Percentiles rank a stretch among this genome's conserved stretches.
phyloP scores from a whole-genome alignment of 225 moss, liverwort and hornwort genomes.

The Bryum argenteum region DNA sequence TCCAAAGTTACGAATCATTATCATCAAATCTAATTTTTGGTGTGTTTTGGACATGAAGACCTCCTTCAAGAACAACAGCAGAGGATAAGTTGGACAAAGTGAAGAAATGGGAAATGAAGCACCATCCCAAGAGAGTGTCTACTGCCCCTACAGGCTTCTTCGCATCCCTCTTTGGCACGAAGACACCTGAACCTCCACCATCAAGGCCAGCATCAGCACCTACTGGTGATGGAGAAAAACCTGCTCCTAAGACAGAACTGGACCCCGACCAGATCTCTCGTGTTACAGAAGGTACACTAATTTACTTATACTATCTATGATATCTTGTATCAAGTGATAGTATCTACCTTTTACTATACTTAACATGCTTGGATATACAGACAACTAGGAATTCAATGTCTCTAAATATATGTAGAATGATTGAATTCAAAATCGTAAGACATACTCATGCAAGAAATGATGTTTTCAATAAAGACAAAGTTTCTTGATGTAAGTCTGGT shows the following conservation, averaged over 20 bases:
- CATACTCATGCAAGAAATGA: no score
- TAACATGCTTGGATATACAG: no score
- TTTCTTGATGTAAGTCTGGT: no score
- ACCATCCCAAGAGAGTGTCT: constrained; percentile 12
- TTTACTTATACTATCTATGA: no score
- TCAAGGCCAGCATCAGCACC: neutral
- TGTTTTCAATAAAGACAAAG: no score
- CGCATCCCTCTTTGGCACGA: neutral
- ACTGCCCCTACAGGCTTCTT: neutral
- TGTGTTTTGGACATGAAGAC: neutral
- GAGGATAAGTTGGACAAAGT: constrained; percentile 29
- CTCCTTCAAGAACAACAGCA: neutral
- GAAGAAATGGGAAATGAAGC: constrained; percentile 46
- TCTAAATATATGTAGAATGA: no score
- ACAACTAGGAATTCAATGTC: no score
- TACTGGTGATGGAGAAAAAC: fast-evolving
- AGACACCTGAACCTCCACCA: neutral
- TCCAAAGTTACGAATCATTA: no score
- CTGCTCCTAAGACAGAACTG: fast-evolving
- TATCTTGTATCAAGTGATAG: no score
- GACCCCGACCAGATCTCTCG: neutral
- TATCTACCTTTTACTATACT: no score
- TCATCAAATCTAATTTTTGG: neutral
- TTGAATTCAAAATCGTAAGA: no score
- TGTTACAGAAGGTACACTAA: constrained; percentile 5